phyloP scores from a whole-genome alignment of 108 stramenopile genomes.

The Conticribra guillardii region DNA sequence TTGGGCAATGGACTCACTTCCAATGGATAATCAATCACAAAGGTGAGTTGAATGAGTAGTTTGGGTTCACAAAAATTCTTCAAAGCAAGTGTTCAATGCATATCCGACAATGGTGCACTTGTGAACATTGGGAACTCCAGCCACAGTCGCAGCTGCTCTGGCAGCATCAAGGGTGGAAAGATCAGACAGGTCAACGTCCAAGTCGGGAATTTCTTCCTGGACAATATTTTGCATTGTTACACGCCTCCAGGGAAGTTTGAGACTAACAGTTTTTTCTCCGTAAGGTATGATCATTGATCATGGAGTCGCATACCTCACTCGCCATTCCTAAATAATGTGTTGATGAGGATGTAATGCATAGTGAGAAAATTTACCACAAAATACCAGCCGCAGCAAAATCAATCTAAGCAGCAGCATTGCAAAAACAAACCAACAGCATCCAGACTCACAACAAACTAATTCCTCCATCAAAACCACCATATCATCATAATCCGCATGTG shows the following conservation, averaged over 20 bases:
- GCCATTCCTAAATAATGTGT: constrained; percentile 79
- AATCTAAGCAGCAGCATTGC: too few relatives aligned
- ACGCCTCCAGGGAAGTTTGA: constrained; percentile 93
- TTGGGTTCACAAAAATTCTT: constrained; percentile 95
- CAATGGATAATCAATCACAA: constrained; percentile 97
- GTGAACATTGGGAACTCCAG: constrained; percentile 76
- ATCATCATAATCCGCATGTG: constrained; percentile 96
- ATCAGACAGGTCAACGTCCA: constrained; percentile 83
- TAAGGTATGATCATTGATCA: constrained; percentile 82
- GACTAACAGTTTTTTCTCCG: constrained; percentile 80
- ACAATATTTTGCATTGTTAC: constrained; percentile 98
- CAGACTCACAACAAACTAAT: constrained; percentile 74
- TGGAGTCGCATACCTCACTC: constrained; percentile 72
- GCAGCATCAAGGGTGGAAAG: constrained; percentile 74
- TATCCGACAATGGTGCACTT: constrained; percentile 84
- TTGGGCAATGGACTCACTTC: constrained; percentile 98
- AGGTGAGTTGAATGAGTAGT: constrained; percentile 96
- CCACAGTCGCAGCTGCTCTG: constrained; percentile 71
- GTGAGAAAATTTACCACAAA: too few relatives aligned
- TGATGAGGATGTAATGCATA: too few relatives aligned
- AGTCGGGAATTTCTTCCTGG: constrained; percentile 86
- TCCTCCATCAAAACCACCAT: constrained; percentile 97
- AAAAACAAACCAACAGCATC: not conserved
- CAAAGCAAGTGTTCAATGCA: constrained; percentile 94
- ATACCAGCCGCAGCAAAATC: too few relatives aligned